Percentiles rank a stretch among this genome's conserved stretches.
phyloP scores from a whole-genome alignment of 2,329 filamentous ascomycete species.

The Pseudovirgaria hyperparasitica region DNA sequence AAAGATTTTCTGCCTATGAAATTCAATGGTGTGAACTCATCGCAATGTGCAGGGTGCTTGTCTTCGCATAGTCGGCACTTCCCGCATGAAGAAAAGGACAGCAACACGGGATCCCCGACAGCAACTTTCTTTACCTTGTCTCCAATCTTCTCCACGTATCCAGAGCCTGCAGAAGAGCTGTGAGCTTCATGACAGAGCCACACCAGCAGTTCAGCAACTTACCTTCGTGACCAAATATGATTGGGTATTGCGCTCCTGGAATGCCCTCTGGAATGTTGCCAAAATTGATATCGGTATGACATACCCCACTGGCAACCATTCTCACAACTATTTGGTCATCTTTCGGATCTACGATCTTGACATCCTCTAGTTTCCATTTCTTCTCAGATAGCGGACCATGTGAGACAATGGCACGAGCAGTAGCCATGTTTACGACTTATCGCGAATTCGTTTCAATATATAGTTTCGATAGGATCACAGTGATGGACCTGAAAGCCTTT shows the following conservation, averaged over 20 bases:
- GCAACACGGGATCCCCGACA: slow-evolving; percentile 33
- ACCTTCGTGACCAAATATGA: slow-evolving; percentile 43
- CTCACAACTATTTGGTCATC: slow-evolving; percentile 40
- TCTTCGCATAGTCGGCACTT: slow-evolving; percentile 36
- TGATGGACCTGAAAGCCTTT: too few relatives aligned
- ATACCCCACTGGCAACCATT: slow-evolving; percentile 41
- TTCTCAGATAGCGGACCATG: slow-evolving; percentile 22
- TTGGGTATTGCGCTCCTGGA: slow-evolving; percentile 24
- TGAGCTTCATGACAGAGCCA: background rate
- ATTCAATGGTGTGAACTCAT: slow-evolving; percentile 35
- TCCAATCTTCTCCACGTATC: slow-evolving; percentile 36
- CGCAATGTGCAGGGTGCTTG: slow-evolving; percentile 36
- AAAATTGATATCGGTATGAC: slow-evolving; percentile 41
- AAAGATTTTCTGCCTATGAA: slow-evolving; percentile 20
- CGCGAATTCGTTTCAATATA: too few relatives aligned
- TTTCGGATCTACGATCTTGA: slow-evolving; percentile 21
- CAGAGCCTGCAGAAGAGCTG: slow-evolving; percentile 15
- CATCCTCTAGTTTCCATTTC: slow-evolving; percentile 28
- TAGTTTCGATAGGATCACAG: too few relatives aligned
- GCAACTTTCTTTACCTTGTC: slow-evolving; percentile 27
- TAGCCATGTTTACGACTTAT: background rate
- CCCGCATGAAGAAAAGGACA: slow-evolving; percentile 36
- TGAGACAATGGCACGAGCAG: slow-evolving; percentile 24
- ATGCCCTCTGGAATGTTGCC: slow-evolving; percentile 25
- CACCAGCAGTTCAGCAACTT: background rate